phyloP scores from a whole-genome alignment of 371 early-diverging fungal species.

The Mortierella sp. region DNA sequence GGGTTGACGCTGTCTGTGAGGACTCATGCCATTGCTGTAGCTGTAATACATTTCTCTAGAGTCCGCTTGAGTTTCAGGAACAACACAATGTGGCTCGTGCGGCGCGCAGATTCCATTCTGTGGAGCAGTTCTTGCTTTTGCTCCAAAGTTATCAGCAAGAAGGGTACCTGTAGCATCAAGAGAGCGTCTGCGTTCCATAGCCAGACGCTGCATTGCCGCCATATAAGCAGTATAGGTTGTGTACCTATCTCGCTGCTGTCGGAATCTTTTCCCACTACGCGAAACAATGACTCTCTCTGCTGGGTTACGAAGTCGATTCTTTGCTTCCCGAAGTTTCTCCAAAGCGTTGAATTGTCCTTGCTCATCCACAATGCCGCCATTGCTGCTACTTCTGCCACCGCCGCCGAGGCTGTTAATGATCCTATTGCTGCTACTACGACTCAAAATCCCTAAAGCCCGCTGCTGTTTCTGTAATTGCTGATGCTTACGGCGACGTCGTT shows the following conservation, averaged over 20 bases:
- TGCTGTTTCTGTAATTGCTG: constrained; percentile 7
- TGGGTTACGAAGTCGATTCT: constrained; percentile 9
- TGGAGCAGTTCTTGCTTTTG: not conserved
- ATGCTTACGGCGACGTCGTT: constrained; percentile 30
- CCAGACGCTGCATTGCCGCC: constrained; percentile 38
- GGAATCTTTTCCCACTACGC: constrained; percentile 6
- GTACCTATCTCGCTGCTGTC: constrained; percentile 27
- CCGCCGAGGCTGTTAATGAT: not conserved
- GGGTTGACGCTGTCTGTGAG: constrained; percentile 18
- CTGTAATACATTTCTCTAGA: constrained; percentile 4
- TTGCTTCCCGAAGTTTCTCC: constrained; percentile 7
- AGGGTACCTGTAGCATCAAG: constrained; percentile 1
- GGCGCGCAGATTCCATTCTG: no score
- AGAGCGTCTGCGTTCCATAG: constrained; percentile 27
- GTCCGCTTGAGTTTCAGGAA: not conserved
- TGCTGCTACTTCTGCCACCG: not conserved
- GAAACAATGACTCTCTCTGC: not conserved
- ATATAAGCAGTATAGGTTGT: constrained; percentile 38
- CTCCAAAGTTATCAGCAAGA: not conserved
- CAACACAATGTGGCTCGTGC: not conserved
- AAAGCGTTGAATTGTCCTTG: not conserved
- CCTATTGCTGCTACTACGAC: not conserved
- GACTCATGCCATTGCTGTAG: not conserved
- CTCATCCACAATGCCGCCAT: not conserved
- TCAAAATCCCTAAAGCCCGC: not conserved